Evolutionary conservation across 768 basidiomycete species (phyloP), one percentile per base, ranked within the genome.

Genomic region (Kwoniella dendrophila): DNA sequence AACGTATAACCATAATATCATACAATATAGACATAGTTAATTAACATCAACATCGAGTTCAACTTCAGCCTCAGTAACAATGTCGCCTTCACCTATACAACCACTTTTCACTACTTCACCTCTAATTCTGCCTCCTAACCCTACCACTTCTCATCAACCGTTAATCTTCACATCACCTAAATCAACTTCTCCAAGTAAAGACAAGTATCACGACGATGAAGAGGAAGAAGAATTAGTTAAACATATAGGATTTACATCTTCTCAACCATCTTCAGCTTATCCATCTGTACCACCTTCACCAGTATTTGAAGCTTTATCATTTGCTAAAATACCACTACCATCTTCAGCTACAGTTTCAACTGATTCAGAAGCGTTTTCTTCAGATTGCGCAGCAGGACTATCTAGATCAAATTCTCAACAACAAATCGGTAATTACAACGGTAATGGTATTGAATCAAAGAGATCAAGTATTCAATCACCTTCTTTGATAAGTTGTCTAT

Each of bases 21-120:
- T n/a, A n/a, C n/a, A n/a, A n/a, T n/a, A n/a, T n/a, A n/a, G n/a
- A n/a, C n/a, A n/a, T n/a, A n/a, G n/a, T n/a, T 38, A 38, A 43
- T n/a, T 5, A 11, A 11, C 41, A 43, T 43, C 41, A 43, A 20
- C 41, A n/a, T 43, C 41, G 2, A 49, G 2, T 32, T 14, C 22
- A 32, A 32, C 30, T 11, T 8, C 12, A 26, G n/a, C 12, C 12
- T 45, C 0, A 45, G 12, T 0, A 14, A 22, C 47, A 53, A 40
- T 33, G 32, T 51, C 48, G 36, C 50, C 59, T 3, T n/a, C n/a
- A 44, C 29, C 20, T 27, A n/a, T 60, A 7, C 59, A 51, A 52
- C 59, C 59, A 16, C 34, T 60, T 20, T 60, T 60, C 49, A 60
- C 59, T 30, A 29, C 47, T n/a, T 51, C 49, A 5, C 59, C 59